Evolutionary conservation across 352 stramenopile species (phyloP).

Genomic region (Pythium insidiosum): DNA sequence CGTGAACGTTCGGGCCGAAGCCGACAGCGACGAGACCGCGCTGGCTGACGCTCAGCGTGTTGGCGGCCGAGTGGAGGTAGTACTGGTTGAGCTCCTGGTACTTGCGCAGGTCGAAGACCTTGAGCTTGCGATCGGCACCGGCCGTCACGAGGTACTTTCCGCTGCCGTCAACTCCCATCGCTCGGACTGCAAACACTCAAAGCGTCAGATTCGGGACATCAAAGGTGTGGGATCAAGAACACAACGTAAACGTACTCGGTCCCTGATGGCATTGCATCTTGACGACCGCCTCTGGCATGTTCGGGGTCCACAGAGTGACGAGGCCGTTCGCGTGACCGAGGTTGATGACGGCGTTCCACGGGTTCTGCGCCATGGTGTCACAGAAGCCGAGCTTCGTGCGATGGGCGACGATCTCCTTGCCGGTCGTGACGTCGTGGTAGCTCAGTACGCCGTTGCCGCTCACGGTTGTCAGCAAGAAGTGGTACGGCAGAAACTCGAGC

Average conservation of each 20-base stretch:
- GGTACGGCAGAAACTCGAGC: constrained; percentile 97
- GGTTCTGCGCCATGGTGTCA: constrained; percentile 92
- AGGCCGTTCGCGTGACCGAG: constrained; percentile 95
- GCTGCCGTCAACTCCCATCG: constrained; percentile 89
- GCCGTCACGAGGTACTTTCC: constrained; percentile 96
- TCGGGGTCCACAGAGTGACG: constrained; percentile 98
- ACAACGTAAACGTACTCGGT: constrained; percentile 65
- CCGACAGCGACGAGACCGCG: constrained; percentile 91
- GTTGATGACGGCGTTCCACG: constrained; percentile 95
- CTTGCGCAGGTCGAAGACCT: constrained; percentile 97
- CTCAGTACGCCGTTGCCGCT: constrained; percentile 87
- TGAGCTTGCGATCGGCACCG: constrained; percentile 92
- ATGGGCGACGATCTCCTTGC: constrained; percentile 88
- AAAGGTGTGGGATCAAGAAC: background rate
- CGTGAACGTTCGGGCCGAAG: constrained; percentile 87
- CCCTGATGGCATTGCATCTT: constrained; percentile 97
- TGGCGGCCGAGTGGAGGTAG: constrained; percentile 80
- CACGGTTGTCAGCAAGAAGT: constrained; percentile 97
- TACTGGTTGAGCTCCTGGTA: constrained; percentile 95
- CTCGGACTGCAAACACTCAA: constrained; percentile 46
- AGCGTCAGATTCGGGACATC: constrained; percentile 1
- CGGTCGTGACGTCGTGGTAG: constrained; percentile 97
- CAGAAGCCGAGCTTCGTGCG: constrained; percentile 91
- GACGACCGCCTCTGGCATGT: constrained; percentile 90
- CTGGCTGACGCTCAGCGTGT: constrained; percentile 94